Evolutionary conservation across 2,329 filamentous ascomycete genomes (phyloP).

Genomic region (Xylariaceae sp.): DNA sequence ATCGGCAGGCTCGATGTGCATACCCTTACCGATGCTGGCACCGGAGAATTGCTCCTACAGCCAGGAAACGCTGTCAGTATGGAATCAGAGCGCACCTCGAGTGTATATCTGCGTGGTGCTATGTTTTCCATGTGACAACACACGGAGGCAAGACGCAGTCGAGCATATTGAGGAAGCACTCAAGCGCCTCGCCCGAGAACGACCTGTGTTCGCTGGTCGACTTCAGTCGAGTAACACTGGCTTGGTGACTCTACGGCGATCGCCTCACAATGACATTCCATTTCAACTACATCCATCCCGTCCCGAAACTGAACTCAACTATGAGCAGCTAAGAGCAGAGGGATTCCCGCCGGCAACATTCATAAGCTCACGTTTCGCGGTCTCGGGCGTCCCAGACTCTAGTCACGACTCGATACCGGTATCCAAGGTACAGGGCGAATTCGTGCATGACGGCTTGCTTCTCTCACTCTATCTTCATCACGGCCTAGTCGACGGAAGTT

Average conservation of each 20-base stretch:
- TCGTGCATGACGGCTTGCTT: constrained; percentile 35
- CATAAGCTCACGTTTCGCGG: constrained; percentile 18
- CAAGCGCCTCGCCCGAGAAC: constrained; percentile 22
- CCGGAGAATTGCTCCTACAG: constrained; percentile 15
- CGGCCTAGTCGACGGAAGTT: constrained; percentile 37
- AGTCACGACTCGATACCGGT: constrained; percentile 29
- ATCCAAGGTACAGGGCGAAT: constrained; percentile 33
- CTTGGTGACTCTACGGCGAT: constrained; percentile 19
- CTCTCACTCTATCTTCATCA: constrained; percentile 39
- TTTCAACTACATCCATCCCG: constrained; percentile 14
- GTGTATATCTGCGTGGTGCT: constrained; percentile 30
- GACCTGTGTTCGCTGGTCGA: constrained; percentile 26
- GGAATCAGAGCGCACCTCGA: constrained; percentile 29
- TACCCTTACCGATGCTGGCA: constrained; percentile 18
- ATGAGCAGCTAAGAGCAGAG: constrained; percentile 19
- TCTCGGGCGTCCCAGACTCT: constrained; percentile 16
- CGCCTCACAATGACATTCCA: constrained; percentile 23
- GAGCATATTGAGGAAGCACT: constrained; percentile 23
- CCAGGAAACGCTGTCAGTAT: constrained; percentile 27
- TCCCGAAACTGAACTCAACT: constrained; percentile 14
- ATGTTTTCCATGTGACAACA: constrained; percentile 26
- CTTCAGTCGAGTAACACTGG: constrained; percentile 20
- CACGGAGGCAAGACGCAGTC: constrained; percentile 15
- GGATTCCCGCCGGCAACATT: constrained; percentile 26
- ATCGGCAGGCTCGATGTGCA: constrained; percentile 11